Evolutionary conservation across 768 basidiomycete genomes (phyloP).

Genomic region (Aureoboletus auriporus): DNA sequence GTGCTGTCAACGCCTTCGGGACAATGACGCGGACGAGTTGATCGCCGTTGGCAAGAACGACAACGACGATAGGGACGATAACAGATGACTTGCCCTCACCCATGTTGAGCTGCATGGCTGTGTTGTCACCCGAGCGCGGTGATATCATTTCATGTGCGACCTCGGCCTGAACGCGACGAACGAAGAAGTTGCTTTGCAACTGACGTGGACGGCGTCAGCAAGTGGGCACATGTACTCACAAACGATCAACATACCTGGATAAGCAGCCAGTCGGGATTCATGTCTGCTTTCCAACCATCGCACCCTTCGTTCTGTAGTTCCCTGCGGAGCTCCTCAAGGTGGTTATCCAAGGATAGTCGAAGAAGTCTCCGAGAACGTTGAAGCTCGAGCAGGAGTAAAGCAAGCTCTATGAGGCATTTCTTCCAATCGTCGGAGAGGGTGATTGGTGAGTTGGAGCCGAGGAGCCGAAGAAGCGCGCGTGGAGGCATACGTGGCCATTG

Average conservation of each 20-base stretch:
- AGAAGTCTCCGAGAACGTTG: constrained; percentile 38
- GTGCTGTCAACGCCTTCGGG: too few relatives aligned
- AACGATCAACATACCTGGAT: constrained; percentile 40
- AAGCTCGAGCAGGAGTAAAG: constrained; percentile 26
- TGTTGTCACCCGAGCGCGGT: too few relatives aligned
- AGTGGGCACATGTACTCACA: too few relatives aligned
- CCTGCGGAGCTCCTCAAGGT: constrained; percentile 28
- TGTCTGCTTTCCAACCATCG: constrained; percentile 10
- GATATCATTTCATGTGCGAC: too few relatives aligned
- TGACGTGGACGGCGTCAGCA: too few relatives aligned
- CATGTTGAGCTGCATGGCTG: too few relatives aligned
- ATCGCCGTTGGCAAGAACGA: too few relatives aligned
- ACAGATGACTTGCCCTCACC: too few relatives aligned
- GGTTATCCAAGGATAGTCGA: constrained; percentile 15
- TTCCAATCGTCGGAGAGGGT: constrained; percentile 27
- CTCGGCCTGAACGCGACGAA: too few relatives aligned
- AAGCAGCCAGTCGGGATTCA: constrained; percentile 40
- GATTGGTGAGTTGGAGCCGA: constrained; percentile 24
- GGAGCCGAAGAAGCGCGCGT: constrained; percentile 26
- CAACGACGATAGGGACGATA: too few relatives aligned
- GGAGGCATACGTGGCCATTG: constrained; percentile 38
- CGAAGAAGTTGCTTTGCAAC: too few relatives aligned
- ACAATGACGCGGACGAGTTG: too few relatives aligned
- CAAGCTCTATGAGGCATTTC: constrained; percentile 25
- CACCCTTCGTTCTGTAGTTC: constrained; percentile 26